Evolutionary conservation across 2,329 filamentous ascomycete species (phyloP), one percentile per base, ranked within the genome.

Genomic region (Xylaria sp.): DNA sequence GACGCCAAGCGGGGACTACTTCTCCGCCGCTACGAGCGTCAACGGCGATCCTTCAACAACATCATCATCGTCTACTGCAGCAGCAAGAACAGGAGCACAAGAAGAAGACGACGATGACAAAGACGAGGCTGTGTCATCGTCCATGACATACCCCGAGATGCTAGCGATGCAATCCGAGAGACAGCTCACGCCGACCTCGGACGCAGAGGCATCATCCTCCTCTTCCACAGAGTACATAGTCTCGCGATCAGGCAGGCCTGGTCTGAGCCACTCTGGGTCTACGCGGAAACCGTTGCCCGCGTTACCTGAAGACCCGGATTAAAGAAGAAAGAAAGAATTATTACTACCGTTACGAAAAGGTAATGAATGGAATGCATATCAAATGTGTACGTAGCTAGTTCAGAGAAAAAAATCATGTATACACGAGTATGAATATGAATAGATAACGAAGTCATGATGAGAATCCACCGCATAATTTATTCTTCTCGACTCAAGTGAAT

Each of bases 201-300:
- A 72, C 31, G 42, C 50, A 21, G 66, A 60, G 12, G 40, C 38
- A 7, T 38, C 9, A 31, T 4, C 5, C 5, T 31, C 28, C 9
- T 31, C 28, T 31, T 31, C 28, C 28, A 5, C 66, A 7, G 64
- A 68, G 28, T 67, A 67, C 33, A 31, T 63, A 23, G 23, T 61
- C 2, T n/a, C 59, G 31, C 59, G 65, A 51, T 56, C 68, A 23
- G 57, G 68, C 49, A 67, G 69, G 53, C 64, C 69, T 31, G 52
- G 56, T 40, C 35, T 69, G 37, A 63, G 65, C 19, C 67, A 67
- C 51, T 59, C 63, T 28, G 65, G 68, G 25, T 65, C 68, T 23
- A 67, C 73, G 12, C 76, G 79, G 38, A 82, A 82, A 61, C 80
- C 80, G 2, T 70, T 83, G 2, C 81, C 78, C 51, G 77, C 78